These are phyloP conservation scores for Ascochyta lentis DNA, from an alignment of 2,329 filamentous ascomycete species.

Conservation along the genomic window DNA sequence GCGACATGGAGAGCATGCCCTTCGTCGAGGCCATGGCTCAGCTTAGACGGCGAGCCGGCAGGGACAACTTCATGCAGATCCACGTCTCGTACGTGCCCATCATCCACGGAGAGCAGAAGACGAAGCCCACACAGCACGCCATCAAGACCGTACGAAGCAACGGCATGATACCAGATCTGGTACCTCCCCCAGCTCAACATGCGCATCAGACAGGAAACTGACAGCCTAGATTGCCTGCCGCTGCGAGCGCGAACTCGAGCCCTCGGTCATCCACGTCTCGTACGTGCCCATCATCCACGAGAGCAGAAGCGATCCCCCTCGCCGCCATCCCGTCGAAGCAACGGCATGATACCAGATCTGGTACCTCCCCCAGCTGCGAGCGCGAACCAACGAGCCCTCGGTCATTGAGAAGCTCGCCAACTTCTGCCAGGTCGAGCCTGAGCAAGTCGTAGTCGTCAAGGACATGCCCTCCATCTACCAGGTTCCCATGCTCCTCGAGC, in stretches of 20 bases:
- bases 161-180: constrained; percentile 68
- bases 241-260: constrained; percentile 78
- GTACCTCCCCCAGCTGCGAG: no score
- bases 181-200: constrained; percentile 44
- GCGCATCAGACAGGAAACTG: neutral
- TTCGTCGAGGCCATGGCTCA: constrained; percentile 89
- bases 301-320: no score
- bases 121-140: constrained; percentile 93
- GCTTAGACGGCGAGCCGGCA: constrained; percentile 73
- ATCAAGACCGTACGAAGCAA: constrained; percentile 84
- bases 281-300: no score
- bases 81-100: constrained; percentile 89
- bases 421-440: constrained; percentile 83
- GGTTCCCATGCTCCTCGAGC: constrained; percentile 87
- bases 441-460: constrained; percentile 86
- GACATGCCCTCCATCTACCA: constrained; percentile 93
- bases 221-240: constrained; percentile 81
- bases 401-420: constrained; percentile 88
- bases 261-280: constrained; percentile 76
- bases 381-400: constrained; percentile 71
- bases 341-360: no score
- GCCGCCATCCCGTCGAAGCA: no score
- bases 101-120: constrained; percentile 82
- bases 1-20: constrained; percentile 85
- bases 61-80: constrained; percentile 85